These are phyloP conservation scores for Helichrysum umbraculigerum DNA, from an alignment of 129 eudicot species.

Conservation along the genomic window DNA sequence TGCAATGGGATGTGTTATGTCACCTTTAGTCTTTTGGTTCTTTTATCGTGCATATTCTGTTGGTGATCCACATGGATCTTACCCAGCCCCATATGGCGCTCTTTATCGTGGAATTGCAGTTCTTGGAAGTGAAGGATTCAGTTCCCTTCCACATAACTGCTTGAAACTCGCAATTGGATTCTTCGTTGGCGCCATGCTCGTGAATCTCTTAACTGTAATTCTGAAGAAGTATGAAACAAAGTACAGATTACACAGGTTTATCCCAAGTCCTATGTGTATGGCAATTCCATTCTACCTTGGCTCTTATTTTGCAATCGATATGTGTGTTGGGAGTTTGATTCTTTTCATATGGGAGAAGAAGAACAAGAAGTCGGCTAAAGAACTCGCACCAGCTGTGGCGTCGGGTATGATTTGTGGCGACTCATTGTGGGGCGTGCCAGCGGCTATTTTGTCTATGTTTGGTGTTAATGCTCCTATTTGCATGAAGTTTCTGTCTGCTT, in stretches of 20 bases:
- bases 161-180: conserved; percentile 36
- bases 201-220: conserved; percentile 30
- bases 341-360: conserved; percentile 51
- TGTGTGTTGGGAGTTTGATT: conserved; percentile 72
- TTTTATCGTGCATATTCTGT: conserved; percentile 58
- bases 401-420: conserved; percentile 80
- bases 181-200: conserved; percentile 33
- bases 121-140: conserved; percentile 61
- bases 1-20: conserved; percentile 58
- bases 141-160: conserved; percentile 60
- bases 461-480: conserved; percentile 62
- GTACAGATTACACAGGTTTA: conserved; percentile 44
- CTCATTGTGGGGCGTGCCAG: conserved; percentile 66
- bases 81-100: conserved; percentile 65
- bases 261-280: conserved; percentile 77
- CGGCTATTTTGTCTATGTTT: conserved; percentile 52
- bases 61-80: conserved; percentile 51
- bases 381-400: conserved; percentile 59
- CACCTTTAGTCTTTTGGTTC: conserved; percentile 69
- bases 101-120: conserved; percentile 61
- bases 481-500: conserved; percentile 54
- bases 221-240: conserved; percentile 42
- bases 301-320: conserved; percentile 62
- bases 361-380: conserved; percentile 45
- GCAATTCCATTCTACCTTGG: conserved; percentile 81